Evolutionary conservation across 129 eudicot species (phyloP).

Genomic region (Flaveria bidentis): DNA sequence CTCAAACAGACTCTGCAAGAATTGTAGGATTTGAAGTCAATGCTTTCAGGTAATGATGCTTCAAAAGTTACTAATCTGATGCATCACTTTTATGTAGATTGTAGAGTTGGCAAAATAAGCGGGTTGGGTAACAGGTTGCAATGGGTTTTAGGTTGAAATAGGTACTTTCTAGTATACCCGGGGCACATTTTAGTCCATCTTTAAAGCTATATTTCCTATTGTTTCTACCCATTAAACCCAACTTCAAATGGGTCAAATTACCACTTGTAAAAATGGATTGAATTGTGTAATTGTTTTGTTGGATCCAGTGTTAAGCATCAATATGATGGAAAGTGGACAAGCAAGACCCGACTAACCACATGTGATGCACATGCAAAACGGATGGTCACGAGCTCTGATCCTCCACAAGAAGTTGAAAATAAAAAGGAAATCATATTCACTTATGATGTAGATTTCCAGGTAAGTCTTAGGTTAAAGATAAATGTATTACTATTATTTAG

Average conservation of each 20-base stretch:
- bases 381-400: slow-evolving; percentile 49
- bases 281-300: slow-evolving; percentile 15
- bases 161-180: not conserved
- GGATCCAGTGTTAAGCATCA: slow-evolving; percentile 58
- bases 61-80: not conserved
- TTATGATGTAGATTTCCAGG: slow-evolving; percentile 66
- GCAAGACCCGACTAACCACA: slow-evolving; percentile 52
- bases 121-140: not conserved
- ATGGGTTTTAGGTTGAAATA: not conserved
- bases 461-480: slow-evolving; percentile 20
- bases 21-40: slow-evolving; percentile 77
- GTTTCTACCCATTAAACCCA: not conserved
- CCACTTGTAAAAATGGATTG: not conserved
- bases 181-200: not conserved
- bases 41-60: slow-evolving; percentile 55
- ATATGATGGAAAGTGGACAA: slow-evolving; percentile 57
- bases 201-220: not conserved
- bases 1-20: slow-evolving; percentile 59
- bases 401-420: slow-evolving; percentile 72
- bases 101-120: not conserved
- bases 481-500: not conserved
- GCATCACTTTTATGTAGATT: not conserved
- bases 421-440: slow-evolving; percentile 63
- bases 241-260: not conserved
- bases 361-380: slow-evolving; percentile 76